Evolutionary conservation across 1,139 yeast genomes (phyloP).

Genomic region (Yamadazyma taylorii): DNA sequence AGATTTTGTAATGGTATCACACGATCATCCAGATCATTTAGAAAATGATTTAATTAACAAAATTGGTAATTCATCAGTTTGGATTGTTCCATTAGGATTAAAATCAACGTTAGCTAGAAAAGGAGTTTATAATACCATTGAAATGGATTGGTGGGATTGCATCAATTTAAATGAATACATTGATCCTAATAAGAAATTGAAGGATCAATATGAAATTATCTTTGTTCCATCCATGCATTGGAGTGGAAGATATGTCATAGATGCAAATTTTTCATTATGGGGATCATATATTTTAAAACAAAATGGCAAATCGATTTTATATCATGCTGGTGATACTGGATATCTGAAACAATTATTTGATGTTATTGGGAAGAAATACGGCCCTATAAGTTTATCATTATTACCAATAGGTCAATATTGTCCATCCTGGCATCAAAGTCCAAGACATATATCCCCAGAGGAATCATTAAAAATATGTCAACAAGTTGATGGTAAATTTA

Average conservation of each 20-base stretch:
- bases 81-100: conserved; percentile 89
- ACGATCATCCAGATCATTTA: conserved; percentile 93
- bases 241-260: conserved; percentile 82
- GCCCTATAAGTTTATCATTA: conserved; percentile 66
- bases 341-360: conserved; percentile 70
- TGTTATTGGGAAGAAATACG: conserved; percentile 61
- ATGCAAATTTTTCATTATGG: conserved; percentile 83
- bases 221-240: conserved; percentile 98
- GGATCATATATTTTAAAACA: conserved; percentile 74
- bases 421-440: conserved; percentile 92
- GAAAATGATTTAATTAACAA: conserved; percentile 60
- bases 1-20: conserved; percentile 78
- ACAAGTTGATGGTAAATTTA: conserved; percentile 58
- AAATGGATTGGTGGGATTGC: conserved; percentile 93
- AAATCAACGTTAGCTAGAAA: conserved; percentile 54
- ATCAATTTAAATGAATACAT: conserved; percentile 40
- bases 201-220: conserved; percentile 69
- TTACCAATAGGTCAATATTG: conserved; percentile 94
- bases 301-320: conserved; percentile 68
- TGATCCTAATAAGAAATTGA: conserved; percentile 20
- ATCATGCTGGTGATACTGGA: conserved; percentile 96
- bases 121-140: conserved; percentile 60
- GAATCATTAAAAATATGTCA: conserved; percentile 71
- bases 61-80: conserved; percentile 61
- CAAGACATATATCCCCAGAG: conserved; percentile 81